Evolutionary conservation across 441 rosid genomes (phyloP).

Genomic region (Mallotus repandus): DNA sequence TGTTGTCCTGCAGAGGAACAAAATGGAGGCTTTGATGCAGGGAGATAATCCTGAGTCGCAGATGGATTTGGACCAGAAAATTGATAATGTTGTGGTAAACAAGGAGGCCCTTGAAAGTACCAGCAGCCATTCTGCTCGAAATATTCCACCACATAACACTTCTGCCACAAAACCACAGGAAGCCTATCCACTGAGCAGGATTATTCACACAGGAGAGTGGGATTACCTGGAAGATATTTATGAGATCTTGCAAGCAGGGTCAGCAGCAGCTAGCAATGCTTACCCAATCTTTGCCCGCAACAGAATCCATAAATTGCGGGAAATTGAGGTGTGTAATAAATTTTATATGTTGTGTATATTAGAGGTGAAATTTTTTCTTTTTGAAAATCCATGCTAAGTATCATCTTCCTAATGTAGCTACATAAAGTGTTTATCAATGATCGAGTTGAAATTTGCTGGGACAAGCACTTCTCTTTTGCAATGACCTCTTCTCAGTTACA

Average conservation of each 20-base stretch:
- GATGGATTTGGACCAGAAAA: constrained; percentile 34
- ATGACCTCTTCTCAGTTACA: not conserved
- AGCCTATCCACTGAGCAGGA: constrained; percentile 75
- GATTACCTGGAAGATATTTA: constrained; percentile 53
- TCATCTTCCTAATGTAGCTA: not conserved
- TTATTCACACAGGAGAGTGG: constrained; percentile 73
- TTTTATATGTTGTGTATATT: too few species aligned
- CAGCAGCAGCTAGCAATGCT: constrained; percentile 26
- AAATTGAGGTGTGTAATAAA: constrained; percentile 40
- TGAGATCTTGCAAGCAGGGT: constrained; percentile 33
- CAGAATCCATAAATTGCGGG: constrained; percentile 55
- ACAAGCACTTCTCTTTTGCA: not conserved
- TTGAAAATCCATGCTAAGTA: not conserved
- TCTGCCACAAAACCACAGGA: constrained; percentile 53
- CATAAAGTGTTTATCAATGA: too few species aligned
- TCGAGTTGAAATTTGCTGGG: not conserved
- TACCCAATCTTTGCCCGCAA: constrained; percentile 75
- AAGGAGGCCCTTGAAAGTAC: constrained; percentile 51
- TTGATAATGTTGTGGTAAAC: constrained; percentile 39
- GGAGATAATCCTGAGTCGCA: constrained; percentile 48
- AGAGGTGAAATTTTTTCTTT: not conserved
- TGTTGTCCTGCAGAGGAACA: constrained; percentile 40
- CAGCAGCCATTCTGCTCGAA: constrained; percentile 41
- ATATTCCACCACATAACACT: constrained; percentile 66
- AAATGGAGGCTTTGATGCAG: constrained; percentile 31